Conservation (phyloP, 345 rosid genomes). For the Sisymbrium altissimum region DNA sequence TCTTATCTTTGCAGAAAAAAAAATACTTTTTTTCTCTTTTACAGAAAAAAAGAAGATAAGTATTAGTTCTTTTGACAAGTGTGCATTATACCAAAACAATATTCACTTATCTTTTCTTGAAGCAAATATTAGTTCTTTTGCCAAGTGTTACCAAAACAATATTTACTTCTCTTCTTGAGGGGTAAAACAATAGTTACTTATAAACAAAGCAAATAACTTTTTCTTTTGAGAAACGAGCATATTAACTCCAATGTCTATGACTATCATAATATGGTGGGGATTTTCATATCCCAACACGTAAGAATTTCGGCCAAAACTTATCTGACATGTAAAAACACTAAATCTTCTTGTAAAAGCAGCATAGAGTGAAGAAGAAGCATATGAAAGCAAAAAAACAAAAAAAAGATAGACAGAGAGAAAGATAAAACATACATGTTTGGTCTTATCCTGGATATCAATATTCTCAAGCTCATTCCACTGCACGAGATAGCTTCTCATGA, state of each 20-base stretch:
- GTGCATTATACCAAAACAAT: background rate
- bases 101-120: background rate
- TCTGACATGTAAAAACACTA: background rate
- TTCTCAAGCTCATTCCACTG: conserved; percentile 44
- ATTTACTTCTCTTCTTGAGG: too few species aligned
- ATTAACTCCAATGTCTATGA: background rate
- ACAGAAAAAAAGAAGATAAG: too few species aligned
- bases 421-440: conserved; percentile 51
- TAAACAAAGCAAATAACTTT: too few species aligned
- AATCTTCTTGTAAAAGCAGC: background rate
- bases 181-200: too few species aligned
- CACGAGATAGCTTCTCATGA: conserved; percentile 56
- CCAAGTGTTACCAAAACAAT: too few species aligned
- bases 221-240: background rate
- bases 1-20: background rate
- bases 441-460: conserved; percentile 70
- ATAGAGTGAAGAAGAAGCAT: background rate
- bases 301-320: background rate
- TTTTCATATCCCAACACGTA: too few species aligned
- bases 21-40: too few species aligned
- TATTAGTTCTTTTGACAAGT: background rate
- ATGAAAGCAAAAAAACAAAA: background rate
- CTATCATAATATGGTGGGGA: background rate
- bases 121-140: too few species aligned
- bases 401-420: background rate